Base-by-base conservation (phyloP, 129 eudicot genomes). In the Daucus carota region DNA sequence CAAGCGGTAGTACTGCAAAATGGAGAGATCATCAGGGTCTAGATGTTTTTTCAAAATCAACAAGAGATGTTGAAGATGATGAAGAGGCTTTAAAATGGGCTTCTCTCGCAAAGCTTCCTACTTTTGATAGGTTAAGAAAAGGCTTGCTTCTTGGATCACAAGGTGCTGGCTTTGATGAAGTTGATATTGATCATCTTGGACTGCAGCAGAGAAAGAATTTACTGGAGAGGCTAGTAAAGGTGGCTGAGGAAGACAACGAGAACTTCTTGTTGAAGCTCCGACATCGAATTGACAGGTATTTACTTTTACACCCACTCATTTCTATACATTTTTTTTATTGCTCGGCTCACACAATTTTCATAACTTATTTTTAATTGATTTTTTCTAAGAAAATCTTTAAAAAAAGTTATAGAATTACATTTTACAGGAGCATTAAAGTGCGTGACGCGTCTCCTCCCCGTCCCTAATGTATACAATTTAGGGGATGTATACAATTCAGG, bases 1-100 rank as follows among this genome's bases (percentile, higher is more conserved):
- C 48, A n/a, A 46, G 77, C 26, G 85, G 77, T 14, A 80, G 89
- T 81, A 76, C 89, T 36, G 80, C 91, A 15, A 38, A 81, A 77
- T 89, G 96, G 92, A 85, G 92, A 78, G 83, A 76, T 68, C 77
- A 76, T 68, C 77, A 80, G 24, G 84, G 88, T 18, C 52, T 76
- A 48, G 95, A 89, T 28, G 91, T 76, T 41, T 92, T 89, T 32
- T 88, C 96, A 0, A 78, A 78, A 41, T 88, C 96, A 1, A 41
- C 83, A 6, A 75, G 80, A 46, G 90, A 90, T 5, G n/a, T n/a
- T n/a, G 93, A 90, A 77, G 91, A 92, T 60, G 98, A 92, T 63
- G 98, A 92, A 85, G 98, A 88, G 52, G 94, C 96, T 69, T 87
- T 92, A 3, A 92, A 86, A 76, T 92, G 98, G 98, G 98, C 98